Percentiles rank a stretch among this genome's conserved stretches.
These are phyloP conservation scores for Macrolepiota fuliginosa DNA, from an alignment of 768 basidiomycete genomes.

Conservation along the genomic window DNA sequence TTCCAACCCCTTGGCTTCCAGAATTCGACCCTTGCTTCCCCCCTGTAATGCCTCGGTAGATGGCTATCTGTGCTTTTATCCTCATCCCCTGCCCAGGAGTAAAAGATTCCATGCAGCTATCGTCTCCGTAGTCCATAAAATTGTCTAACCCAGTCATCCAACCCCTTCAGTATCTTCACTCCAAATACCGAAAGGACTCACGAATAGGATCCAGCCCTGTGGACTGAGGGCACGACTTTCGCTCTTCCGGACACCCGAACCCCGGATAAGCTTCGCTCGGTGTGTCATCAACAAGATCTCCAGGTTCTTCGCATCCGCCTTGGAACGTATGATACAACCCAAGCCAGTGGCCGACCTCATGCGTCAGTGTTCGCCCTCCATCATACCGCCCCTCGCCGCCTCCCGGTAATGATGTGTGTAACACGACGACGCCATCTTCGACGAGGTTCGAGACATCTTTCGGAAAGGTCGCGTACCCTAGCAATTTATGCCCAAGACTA, in stretches of 20 bases:
- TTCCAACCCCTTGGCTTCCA: too few relatives aligned
- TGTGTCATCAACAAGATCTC: constrained; percentile 38
- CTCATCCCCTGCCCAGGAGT: constrained; percentile 12
- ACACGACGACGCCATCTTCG: constrained; percentile 38
- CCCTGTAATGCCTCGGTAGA: constrained; percentile 5
- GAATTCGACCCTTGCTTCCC: too few relatives aligned
- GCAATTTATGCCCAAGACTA: constrained; percentile 28
- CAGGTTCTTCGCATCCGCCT: constrained; percentile 34
- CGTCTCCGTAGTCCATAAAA: constrained; percentile 16
- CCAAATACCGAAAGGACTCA: constrained; percentile 8
- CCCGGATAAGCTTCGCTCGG: constrained; percentile 35
- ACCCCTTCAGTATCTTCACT: background rate
- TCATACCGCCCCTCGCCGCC: constrained; percentile 34
- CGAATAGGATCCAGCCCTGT: constrained; percentile 16
- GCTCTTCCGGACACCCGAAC: constrained; percentile 24
- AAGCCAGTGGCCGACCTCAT: constrained; percentile 48
- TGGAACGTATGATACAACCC: constrained; percentile 47
- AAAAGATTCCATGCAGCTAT: constrained; percentile 14
- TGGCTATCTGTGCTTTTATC: constrained; percentile 5
- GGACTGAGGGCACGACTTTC: constrained; percentile 21
- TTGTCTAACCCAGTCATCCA: constrained; percentile 13
- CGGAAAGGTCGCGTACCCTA: constrained; percentile 46
- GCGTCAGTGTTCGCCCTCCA: constrained; percentile 34
- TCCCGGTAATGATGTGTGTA: constrained; percentile 28
- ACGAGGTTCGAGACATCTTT: constrained; percentile 23